Evolutionary conservation across 2,329 filamentous ascomycete species (phyloP).

Genomic region (Penicillium sp.): DNA sequence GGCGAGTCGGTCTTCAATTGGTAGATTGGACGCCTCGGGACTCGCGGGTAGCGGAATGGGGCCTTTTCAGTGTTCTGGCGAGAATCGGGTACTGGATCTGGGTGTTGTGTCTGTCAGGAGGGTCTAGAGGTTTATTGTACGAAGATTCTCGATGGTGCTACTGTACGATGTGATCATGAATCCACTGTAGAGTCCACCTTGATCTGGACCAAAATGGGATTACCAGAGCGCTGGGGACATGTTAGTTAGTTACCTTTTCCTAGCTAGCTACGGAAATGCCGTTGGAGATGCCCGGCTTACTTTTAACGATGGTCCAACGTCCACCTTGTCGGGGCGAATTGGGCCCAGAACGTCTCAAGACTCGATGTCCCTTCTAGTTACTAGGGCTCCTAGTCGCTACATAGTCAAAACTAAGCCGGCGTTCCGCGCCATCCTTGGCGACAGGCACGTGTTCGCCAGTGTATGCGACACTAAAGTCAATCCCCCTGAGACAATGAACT

Average conservation of each 20-base stretch:
- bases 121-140: not conserved
- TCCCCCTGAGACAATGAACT: conserved; percentile 7
- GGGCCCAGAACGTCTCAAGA: conserved; percentile 10
- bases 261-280: not conserved
- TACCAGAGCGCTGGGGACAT: not conserved
- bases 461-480: conserved; percentile 18
- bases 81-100: conserved; percentile 9
- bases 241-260: not conserved
- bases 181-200: not conserved
- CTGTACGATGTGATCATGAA: conserved; percentile 7
- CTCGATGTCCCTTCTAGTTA: conserved; percentile 4
- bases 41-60: conserved; percentile 5
- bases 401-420: not conserved
- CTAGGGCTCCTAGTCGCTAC: no score
- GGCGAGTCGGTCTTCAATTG: not conserved
- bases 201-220: not conserved
- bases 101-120: conserved; percentile 7
- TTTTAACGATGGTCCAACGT: conserved; percentile 17
- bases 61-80: conserved; percentile 9
- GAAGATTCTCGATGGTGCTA: not conserved
- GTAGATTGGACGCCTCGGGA: not conserved
- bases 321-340: not conserved
- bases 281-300: not conserved
- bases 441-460: conserved; percentile 19
- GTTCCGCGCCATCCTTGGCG: not conserved